Conservation (phyloP, 495 filamentous ascomycete genomes). For the Immersiella caudata region DNA sequence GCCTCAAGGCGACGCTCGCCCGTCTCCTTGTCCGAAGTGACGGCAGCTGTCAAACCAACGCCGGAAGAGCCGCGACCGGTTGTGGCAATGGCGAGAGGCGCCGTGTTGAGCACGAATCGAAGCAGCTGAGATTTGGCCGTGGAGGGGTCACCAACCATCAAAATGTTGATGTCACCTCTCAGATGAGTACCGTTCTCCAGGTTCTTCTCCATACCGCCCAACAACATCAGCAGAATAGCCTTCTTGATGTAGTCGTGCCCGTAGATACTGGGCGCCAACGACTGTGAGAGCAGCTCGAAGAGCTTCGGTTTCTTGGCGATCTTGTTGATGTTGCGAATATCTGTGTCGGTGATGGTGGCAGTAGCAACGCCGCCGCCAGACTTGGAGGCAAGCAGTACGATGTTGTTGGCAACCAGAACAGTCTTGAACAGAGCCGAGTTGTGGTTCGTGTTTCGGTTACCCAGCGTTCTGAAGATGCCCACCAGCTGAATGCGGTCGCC, state of each 20-base stretch:
- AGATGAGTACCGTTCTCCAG: constrained; percentile 97
- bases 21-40: constrained; percentile 96
- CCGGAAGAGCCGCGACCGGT: constrained; percentile 97
- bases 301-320: constrained; percentile 93
- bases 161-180: constrained; percentile 97
- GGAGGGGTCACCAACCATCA: constrained; percentile 99
- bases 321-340: constrained; percentile 98
- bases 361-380: constrained; percentile 92
- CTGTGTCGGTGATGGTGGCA: constrained; percentile 91
- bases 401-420: constrained; percentile 88
- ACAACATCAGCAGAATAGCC: constrained; percentile 92
- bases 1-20: constrained; percentile 94
- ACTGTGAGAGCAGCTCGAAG: constrained; percentile 92
- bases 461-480: constrained; percentile 88
- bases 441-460: constrained; percentile 86
- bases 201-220: constrained; percentile 99
- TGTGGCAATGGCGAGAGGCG: constrained; percentile 94
- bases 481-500: constrained; percentile 96
- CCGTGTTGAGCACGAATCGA: constrained; percentile 96
- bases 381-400: constrained; percentile 94
- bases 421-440: constrained; percentile 93
- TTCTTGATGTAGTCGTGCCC: constrained; percentile 99
- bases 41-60: constrained; percentile 96
- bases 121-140: constrained; percentile 98
- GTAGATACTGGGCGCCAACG: constrained; percentile 95